Conservation (phyloP, 164 flowering plant genomes). For the Paratinospora sagittata region DNA sequence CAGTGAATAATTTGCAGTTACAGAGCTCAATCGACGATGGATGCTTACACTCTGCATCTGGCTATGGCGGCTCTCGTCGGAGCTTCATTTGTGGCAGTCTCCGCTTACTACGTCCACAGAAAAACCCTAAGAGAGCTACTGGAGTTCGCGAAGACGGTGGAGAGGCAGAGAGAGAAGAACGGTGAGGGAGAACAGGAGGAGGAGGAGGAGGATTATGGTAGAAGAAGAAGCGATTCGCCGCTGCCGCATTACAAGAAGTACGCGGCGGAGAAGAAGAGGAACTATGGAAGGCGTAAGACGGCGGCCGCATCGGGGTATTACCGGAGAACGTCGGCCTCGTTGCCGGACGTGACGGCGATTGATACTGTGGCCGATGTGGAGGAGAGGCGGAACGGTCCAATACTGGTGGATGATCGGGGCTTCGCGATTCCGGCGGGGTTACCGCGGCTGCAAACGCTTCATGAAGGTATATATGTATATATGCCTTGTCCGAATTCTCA, state of each 20-base stretch:
- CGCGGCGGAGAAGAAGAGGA: slow-evolving; percentile 27
- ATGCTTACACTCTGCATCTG: slow-evolving; percentile 54
- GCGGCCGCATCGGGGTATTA: slow-evolving; percentile 19
- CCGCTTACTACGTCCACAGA: slow-evolving; percentile 78
- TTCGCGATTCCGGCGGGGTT: slow-evolving; percentile 66
- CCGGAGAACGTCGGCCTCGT: slow-evolving; percentile 38
- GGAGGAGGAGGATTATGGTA: slow-evolving; percentile 13
- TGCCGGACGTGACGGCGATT: slow-evolving; percentile 39
- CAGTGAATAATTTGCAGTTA: too few relatives aligned
- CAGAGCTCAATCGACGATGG: slow-evolving; percentile 40
- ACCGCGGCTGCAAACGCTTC: slow-evolving; percentile 62
- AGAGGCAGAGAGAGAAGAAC: slow-evolving; percentile 38
- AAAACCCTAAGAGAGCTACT: slow-evolving; percentile 69
- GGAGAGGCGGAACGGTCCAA: slow-evolving; percentile 41
- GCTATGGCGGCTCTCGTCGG: slow-evolving; percentile 91
- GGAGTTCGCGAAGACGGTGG: slow-evolving; percentile 74
- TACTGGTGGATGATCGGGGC: slow-evolving; percentile 30
- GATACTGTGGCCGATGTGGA: slow-evolving; percentile 20
- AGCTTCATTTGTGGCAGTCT: slow-evolving; percentile 80
- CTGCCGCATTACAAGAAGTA: slow-evolving; percentile 29
- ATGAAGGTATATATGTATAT: slow-evolving; percentile 51
- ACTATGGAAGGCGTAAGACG: slow-evolving; percentile 27
- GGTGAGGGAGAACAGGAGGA: slow-evolving; percentile 20
- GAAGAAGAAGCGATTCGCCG: background rate
- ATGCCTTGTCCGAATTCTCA: background rate